These are phyloP conservation scores for Epichloe brachyelytri DNA, from an alignment of 2,329 filamentous ascomycete species.

Conservation along the genomic window DNA sequence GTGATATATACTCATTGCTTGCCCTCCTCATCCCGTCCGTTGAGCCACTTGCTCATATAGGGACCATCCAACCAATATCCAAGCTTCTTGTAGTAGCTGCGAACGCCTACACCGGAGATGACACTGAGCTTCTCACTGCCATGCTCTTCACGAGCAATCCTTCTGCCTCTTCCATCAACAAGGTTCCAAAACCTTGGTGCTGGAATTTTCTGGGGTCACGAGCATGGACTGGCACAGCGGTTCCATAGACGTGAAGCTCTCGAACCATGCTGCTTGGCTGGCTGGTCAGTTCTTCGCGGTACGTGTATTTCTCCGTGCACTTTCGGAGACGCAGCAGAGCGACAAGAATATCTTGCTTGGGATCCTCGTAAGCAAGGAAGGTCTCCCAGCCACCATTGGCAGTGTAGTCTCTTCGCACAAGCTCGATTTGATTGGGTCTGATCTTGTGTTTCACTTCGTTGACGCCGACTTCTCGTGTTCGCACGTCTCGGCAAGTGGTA, in stretches of 20 bases:
- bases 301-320: constrained; percentile 85
- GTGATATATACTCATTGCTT: not conserved
- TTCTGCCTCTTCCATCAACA: constrained; percentile 97
- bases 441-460: constrained; percentile 99
- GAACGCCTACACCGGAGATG: constrained; percentile 92
- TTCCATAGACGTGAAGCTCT: constrained; percentile 93
- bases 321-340: constrained; percentile 79
- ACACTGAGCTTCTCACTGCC: constrained; percentile 90
- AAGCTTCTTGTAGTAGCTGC: constrained; percentile 87
- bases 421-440: constrained; percentile 86
- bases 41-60: constrained; percentile 60
- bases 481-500: constrained; percentile 89
- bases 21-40: constrained; percentile 25
- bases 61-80: constrained; percentile 91
- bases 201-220: constrained; percentile 94
- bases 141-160: constrained; percentile 89
- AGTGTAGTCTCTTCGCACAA: constrained; percentile 83
- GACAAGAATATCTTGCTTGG: constrained; percentile 95
- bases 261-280: constrained; percentile 88
- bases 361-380: constrained; percentile 94
- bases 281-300: constrained; percentile 69
- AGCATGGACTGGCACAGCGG: constrained; percentile 92
- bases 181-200: constrained; percentile 90
- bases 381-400: constrained; percentile 98
- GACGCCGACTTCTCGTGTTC: constrained; percentile 91